Evolutionary conservation across 140 eudicot species (phyloP), one percentile per base, ranked within the genome.

Genomic region (Ambrosia hybrid): DNA sequence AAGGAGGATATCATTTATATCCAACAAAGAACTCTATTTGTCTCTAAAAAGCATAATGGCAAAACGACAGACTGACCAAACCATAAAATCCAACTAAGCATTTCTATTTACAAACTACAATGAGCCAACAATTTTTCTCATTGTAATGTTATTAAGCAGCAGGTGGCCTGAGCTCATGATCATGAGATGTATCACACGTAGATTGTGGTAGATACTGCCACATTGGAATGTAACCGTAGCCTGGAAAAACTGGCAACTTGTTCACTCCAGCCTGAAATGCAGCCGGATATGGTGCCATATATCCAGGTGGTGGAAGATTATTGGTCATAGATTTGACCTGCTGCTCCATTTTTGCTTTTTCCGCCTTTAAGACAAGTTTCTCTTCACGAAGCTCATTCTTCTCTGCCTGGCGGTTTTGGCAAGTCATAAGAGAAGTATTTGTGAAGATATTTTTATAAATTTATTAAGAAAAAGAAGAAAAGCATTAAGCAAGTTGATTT

Each of bases 361-460:
- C 97, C 4, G 89, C 85, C 76, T 90, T 93, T 43, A 93, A 77
- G 48, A 65, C 76, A 33, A 82, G 65, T 76, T 93, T 93, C 87
- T 90, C 98, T 75, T 93, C 96, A 68, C 98, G 97, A 70, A 93
- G 97, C 72, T 93, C 98, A 48, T 84, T 87, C 86, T 90, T 93
- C 82, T 93, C 98, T 4, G 81, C 96, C 97, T 92, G 85, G 60
- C 14, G 1, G 64, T 57, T 79, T 77, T 78, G 8, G 9, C n/a
- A 65, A 41, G 53, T 71, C 56, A 64, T 4, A 34, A 9, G 1
- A 11, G 0, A 67, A 43, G 21, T 16, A 41, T 3, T 41, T 36
- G 48, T 68, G 16, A 36, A 9, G 12, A 48, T 17, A 9, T 33
- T 6, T 21, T 9, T 9, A 26, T 5, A 56, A 36, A 7, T 3